These are phyloP conservation scores for Fusarium pseudograminearum DNA, from an alignment of 2,329 filamentous ascomycete genomes.

Conservation along the genomic window DNA sequence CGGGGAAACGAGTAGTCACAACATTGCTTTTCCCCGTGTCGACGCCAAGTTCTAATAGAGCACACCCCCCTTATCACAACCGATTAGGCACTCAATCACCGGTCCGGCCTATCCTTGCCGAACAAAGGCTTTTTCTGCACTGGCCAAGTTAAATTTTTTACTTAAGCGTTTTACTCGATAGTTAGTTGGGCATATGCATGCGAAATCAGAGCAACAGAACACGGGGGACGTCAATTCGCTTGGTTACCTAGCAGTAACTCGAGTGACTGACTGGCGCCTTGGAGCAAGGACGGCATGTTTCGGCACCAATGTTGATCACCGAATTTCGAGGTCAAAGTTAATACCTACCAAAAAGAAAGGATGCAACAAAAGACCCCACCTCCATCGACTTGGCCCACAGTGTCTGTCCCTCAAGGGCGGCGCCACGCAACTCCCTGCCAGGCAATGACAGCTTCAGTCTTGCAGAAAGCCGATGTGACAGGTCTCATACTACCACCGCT, in stretches of 20 bases:
- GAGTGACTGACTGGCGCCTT: constrained; percentile 1
- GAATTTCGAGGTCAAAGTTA: constrained; percentile 10
- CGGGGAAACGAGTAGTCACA: constrained; percentile 40
- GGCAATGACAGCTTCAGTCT: constrained; percentile 48
- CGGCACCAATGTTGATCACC: neutral
- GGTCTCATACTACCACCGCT: constrained; percentile 48
- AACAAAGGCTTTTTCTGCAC: neutral
- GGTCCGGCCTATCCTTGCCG: constrained; percentile 28
- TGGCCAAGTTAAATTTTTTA: neutral
- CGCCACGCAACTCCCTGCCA: constrained; percentile 44
- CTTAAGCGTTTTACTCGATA: neutral
- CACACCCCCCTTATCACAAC: constrained; percentile 18
- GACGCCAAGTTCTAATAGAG: constrained; percentile 17
- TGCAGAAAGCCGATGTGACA: constrained; percentile 53
- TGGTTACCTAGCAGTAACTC: neutral
- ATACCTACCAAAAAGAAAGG: constrained; percentile 12
- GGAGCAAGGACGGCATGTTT: constrained; percentile 12
- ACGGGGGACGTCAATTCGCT: neutral
- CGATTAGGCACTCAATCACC: constrained; percentile 22
- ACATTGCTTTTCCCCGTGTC: constrained; percentile 43
- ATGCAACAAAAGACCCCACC: constrained; percentile 38
- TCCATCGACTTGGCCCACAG: constrained; percentile 39
- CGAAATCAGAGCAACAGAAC: neutral
- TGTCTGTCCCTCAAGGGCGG: constrained; percentile 38
- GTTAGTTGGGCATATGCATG: neutral